Evolutionary conservation across 2,329 filamentous ascomycete genomes (phyloP).

Genomic region (Escovopsis sp.): DNA sequence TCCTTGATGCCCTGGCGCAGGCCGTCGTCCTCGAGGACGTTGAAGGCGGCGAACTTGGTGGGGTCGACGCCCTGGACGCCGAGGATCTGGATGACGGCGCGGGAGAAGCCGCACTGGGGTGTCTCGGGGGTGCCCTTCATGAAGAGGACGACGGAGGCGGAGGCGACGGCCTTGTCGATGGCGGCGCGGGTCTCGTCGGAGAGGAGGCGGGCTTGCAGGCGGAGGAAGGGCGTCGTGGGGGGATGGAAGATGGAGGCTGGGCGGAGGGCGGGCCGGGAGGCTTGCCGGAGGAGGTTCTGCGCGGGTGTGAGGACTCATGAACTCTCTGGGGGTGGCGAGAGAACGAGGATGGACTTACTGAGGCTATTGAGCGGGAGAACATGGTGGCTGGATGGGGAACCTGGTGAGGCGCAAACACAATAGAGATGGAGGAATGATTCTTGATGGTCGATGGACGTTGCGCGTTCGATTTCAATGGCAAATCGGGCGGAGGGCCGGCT

Average conservation of each 20-base stretch:
- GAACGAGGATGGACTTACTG: constrained; percentile 7
- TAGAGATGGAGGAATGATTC: background rate
- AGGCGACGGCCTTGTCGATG: constrained; percentile 79
- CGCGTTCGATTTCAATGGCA: background rate
- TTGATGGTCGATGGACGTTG: background rate
- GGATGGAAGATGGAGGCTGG: constrained; percentile 10
- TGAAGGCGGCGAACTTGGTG: constrained; percentile 92
- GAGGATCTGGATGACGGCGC: constrained; percentile 87
- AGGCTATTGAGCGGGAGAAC: constrained; percentile 12
- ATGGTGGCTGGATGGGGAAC: constrained; percentile 7
- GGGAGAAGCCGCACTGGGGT: constrained; percentile 92
- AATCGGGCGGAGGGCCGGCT: background rate
- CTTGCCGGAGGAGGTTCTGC: constrained; percentile 23
- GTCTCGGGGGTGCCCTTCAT: constrained; percentile 98
- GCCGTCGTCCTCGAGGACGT: constrained; percentile 85
- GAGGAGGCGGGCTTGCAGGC: constrained; percentile 48
- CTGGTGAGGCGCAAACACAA: background rate
- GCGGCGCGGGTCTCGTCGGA: constrained; percentile 67
- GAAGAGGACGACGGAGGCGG: constrained; percentile 88
- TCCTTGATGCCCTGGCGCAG: constrained; percentile 90
- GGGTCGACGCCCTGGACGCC: constrained; percentile 92
- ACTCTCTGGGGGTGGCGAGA: too few species aligned
- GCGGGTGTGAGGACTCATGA: background rate
- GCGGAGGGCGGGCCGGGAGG: constrained; percentile 17
- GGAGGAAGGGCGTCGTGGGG: constrained; percentile 11